These are phyloP conservation scores for Chaetomium fimeti DNA, from an alignment of 495 filamentous ascomycete species.

Conservation along the genomic window DNA sequence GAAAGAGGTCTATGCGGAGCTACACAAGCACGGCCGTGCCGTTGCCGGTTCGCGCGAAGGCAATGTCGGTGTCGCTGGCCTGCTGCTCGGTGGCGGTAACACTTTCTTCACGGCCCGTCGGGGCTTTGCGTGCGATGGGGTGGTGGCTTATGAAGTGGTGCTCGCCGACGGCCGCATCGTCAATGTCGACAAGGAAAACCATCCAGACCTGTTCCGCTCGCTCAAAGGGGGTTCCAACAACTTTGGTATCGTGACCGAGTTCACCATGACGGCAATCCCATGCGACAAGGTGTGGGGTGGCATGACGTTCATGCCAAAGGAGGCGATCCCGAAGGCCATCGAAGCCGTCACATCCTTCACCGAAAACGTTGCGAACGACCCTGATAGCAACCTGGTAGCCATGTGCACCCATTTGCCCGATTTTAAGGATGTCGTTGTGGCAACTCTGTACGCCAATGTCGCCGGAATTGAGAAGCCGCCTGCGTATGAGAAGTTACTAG, in stretches of 20 bases:
- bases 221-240: constrained; percentile 59
- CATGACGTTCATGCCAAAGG: constrained; percentile 16
- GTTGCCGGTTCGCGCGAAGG: constrained; percentile 50
- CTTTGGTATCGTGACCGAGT: constrained; percentile 59
- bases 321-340: constrained; percentile 13
- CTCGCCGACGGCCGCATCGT: constrained; percentile 38
- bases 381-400: constrained; percentile 20
- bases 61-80: constrained; percentile 54
- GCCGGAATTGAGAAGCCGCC: constrained; percentile 23
- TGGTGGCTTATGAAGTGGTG: constrained; percentile 50
- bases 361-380: constrained; percentile 29
- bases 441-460: constrained; percentile 26
- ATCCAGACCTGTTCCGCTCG: constrained; percentile 49
- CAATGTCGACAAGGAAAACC: constrained; percentile 30
- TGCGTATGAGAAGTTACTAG: constrained; percentile 26
- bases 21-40: constrained; percentile 35
- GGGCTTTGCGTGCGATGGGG: constrained; percentile 51
- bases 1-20: constrained; percentile 44
- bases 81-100: constrained; percentile 52
- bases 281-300: constrained; percentile 25
- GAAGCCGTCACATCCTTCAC: constrained; percentile 28
- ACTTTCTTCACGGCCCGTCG: constrained; percentile 45
- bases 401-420: constrained; percentile 25
- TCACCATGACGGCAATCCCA: constrained; percentile 30
- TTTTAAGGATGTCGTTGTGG: constrained; percentile 25